Evolutionary conservation across 352 stramenopile genomes (phyloP).

Genomic region (Aphanomyces stellatus): DNA sequence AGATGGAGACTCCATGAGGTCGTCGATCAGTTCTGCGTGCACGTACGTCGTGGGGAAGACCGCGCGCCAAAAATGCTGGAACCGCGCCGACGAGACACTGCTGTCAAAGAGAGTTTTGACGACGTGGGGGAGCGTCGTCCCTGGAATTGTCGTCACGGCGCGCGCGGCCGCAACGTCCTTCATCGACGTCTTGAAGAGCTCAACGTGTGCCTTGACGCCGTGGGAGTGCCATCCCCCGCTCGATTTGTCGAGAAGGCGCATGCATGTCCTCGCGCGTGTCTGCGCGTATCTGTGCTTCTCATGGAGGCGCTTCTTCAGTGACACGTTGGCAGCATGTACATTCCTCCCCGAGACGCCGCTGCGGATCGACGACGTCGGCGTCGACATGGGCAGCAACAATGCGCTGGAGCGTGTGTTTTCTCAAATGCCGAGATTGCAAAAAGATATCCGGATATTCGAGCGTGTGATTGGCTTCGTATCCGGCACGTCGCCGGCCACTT

Average conservation of each 20-base stretch:
- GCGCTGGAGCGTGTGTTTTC: too few relatives aligned
- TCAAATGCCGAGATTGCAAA: too few relatives aligned
- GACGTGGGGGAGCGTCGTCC: background rate
- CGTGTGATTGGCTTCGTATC: too few relatives aligned
- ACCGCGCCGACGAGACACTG: background rate
- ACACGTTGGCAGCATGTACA: too few relatives aligned
- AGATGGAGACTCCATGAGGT: background rate
- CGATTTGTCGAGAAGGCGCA: background rate
- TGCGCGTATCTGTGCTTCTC: conserved; percentile 5
- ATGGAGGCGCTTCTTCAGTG: background rate
- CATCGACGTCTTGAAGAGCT: background rate
- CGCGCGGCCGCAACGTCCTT: background rate
- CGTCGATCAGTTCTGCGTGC: background rate
- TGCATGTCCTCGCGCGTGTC: background rate
- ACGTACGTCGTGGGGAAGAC: conserved; percentile 8
- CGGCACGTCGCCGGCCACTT: too few relatives aligned
- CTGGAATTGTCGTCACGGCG: background rate
- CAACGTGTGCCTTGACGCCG: background rate
- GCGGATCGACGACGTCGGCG: too few relatives aligned
- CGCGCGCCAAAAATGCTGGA: background rate
- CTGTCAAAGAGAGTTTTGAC: conserved; percentile 1
- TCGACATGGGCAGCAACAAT: too few relatives aligned
- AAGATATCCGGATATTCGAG: too few relatives aligned
- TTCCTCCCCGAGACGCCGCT: too few relatives aligned
- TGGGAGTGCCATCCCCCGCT: background rate